phyloP scores from a whole-genome alignment of 1,284 basidiomycete genomes.

The Ceratobasidium sp. region DNA sequence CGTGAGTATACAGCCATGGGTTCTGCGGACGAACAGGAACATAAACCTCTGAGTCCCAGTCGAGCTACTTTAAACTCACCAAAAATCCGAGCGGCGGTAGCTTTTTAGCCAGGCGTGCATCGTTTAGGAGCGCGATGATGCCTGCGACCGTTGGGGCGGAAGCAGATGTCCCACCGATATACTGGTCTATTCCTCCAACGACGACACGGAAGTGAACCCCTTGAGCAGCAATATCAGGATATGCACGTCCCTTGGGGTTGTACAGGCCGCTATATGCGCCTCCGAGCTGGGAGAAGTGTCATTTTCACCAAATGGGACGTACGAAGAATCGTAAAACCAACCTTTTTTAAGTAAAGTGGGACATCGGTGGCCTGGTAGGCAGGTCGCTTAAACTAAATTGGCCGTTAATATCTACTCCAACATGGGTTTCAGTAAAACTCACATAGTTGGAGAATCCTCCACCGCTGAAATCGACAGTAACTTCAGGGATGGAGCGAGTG shows the following conservation, averaged over 20 bases:
- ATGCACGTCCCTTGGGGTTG: conserved; percentile 42
- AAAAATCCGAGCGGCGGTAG: conserved; percentile 53
- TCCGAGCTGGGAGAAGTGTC: conserved; percentile 17
- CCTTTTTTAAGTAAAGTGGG: conserved; percentile 33
- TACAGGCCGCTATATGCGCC: conserved; percentile 33
- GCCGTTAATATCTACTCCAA: not conserved
- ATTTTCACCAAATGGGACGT: not conserved
- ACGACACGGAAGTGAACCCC: conserved; percentile 53
- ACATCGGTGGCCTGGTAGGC: conserved; percentile 31
- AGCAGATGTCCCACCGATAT: conserved; percentile 51
- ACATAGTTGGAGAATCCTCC: conserved; percentile 77
- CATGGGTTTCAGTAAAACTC: conserved; percentile 47
- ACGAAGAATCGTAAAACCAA: not conserved
- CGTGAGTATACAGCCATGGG: conserved; percentile 40
- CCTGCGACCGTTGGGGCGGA: conserved; percentile 47
- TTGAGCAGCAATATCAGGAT: conserved; percentile 47
- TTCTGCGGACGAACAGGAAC: conserved; percentile 11
- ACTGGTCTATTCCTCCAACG: conserved; percentile 51
- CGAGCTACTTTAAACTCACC: conserved; percentile 17
- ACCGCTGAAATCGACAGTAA: conserved; percentile 69
- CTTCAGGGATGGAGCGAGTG: conserved; percentile 69
- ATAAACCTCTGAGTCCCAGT: not conserved
- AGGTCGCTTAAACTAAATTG: conserved; percentile 14
- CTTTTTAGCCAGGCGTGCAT: conserved; percentile 53
- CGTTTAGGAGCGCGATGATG: conserved; percentile 57